Evolutionary conservation across 2,329 filamentous ascomycete genomes (phyloP), one percentile per base, ranked within the genome.

Genomic region (Fusarium subglutinans): DNA sequence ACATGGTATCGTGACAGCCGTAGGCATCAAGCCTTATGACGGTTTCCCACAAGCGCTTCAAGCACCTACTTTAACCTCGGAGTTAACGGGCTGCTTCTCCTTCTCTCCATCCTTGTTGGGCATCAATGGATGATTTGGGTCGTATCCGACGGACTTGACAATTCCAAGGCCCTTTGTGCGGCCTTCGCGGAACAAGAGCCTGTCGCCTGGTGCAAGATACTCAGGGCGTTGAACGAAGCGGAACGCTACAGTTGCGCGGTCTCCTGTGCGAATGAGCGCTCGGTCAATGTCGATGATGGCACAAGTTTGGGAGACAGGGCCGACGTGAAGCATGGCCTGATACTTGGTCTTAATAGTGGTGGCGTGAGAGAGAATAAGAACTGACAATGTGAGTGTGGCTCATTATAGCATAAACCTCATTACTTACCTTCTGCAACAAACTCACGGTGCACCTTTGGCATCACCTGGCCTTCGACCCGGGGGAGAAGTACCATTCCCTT

Each of bases 401-500:
- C 33, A 15, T 35, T 5, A 22, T 10, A 26, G 35, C 22, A 38
- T 26, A 15, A 9, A 18, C 22, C 5, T 15, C 15, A 20, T 26
- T 50, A 68, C 82, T 75, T 83, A 92, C 91, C 91, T 83, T 96
- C 93, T 18, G 94, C 94, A 47, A 95, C 86, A 79, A 96, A 96
- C 80, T 95, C 93, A 40, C 89, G 86, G 79, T 92, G 89, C 17
- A 94, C 93, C 74, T 91, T 96, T 73, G 86, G 93, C 77, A 80
- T 86, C 0, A 92, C 90, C 72, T 93, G 88, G 60, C 90, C 91
- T 58, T 97, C 94, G 18, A 92, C 83, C 81, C 95, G 97, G 50
- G 95, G 93, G 37, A 99, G 86, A 9, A 98, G 94, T 4, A 99
- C 96, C 95, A 98, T 98, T 37, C 96, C 96, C 86, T 99, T 99